Conservation (phyloP, 306 rosid genomes). For the Vicia sativa region DNA sequence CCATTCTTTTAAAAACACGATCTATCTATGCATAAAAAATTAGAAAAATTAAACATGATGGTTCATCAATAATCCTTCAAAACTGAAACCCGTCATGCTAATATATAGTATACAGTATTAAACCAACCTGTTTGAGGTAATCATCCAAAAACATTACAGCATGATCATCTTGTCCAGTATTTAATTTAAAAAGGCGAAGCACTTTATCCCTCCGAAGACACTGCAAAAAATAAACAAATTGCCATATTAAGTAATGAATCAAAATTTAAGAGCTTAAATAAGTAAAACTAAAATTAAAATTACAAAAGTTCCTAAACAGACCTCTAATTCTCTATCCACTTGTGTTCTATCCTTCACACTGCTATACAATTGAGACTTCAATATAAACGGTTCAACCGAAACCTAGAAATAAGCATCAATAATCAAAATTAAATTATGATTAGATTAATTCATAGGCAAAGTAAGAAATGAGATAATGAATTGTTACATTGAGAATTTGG, state of each 20-base stretch:
- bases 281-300: neutral
- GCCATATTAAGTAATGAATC: conserved; percentile 25
- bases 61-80: conserved; percentile 34
- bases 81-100: conserved; percentile 23
- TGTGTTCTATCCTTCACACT: conserved; percentile 84
- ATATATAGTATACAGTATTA: neutral
- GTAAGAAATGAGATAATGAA: neutral
- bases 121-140: conserved; percentile 75
- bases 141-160: conserved; percentile 86
- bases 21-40: conserved; percentile 64
- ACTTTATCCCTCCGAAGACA: conserved; percentile 77
- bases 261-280: neutral
- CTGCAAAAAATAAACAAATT: conserved; percentile 50
- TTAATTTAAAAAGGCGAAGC: conserved; percentile 78
- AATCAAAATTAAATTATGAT: conserved; percentile 1
- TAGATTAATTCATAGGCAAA: neutral
- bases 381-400: conserved; percentile 69
- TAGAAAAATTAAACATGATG: conserved; percentile 18
- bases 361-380: conserved; percentile 92
- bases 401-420: conserved; percentile 55
- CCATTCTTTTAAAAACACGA: conserved; percentile 58
- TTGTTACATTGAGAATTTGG: conserved; percentile 55
- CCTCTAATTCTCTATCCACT: conserved; percentile 95
- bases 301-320: conserved; percentile 33
- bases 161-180: conserved; percentile 92